These are phyloP conservation scores for Coleophoma cylindrospora DNA, from an alignment of 2,329 filamentous ascomycete species.

Conservation along the genomic window DNA sequence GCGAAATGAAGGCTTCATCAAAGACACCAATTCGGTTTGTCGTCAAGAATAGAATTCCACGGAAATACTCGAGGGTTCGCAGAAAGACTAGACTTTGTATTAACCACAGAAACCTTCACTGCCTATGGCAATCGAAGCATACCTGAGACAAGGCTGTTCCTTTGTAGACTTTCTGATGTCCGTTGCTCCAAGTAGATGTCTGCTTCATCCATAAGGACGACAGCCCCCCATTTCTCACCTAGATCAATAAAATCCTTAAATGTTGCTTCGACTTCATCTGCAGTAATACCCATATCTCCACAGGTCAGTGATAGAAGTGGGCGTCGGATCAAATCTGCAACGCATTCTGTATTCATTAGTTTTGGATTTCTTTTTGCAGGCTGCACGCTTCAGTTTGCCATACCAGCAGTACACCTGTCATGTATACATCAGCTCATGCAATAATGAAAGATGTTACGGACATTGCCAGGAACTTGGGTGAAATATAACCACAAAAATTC, in stretches of 20 bases:
- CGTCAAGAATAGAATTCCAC: constrained; percentile 37
- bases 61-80: constrained; percentile 34
- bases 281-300: constrained; percentile 43
- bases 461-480: not conserved
- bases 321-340: constrained; percentile 18
- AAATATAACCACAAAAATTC: not conserved
- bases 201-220: constrained; percentile 47
- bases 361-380: too few species aligned
- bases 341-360: constrained; percentile 13
- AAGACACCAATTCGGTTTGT: constrained; percentile 34
- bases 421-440: not conserved
- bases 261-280: constrained; percentile 38
- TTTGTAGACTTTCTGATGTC: constrained; percentile 22
- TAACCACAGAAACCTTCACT: too few species aligned
- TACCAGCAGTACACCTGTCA: not conserved
- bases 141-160: constrained; percentile 28
- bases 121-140: constrained; percentile 1
- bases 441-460: too few species aligned
- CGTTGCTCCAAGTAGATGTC: constrained; percentile 41
- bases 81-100: constrained; percentile 24
- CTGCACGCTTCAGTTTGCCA: too few species aligned
- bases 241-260: constrained; percentile 42
- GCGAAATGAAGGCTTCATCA: constrained; percentile 32
- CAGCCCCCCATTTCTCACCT: constrained; percentile 43
- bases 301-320: constrained; percentile 29